These are phyloP conservation scores for Monilinia laxa DNA, from an alignment of 2,329 filamentous ascomycete genomes.

Conservation along the genomic window DNA sequence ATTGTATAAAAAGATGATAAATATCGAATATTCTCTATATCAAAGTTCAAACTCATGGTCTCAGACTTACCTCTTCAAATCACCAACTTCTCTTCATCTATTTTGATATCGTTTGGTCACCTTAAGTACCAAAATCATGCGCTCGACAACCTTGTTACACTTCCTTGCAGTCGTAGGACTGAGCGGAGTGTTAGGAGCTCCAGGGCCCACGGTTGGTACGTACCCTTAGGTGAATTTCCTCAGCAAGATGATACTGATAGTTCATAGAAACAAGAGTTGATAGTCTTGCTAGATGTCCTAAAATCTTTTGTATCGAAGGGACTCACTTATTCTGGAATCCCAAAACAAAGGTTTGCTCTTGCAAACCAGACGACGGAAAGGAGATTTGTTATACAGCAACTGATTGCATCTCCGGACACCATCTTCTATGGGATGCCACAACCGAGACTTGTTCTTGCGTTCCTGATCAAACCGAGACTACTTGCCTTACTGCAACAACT, in stretches of 20 bases:
- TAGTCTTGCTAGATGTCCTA: constrained; percentile 26
- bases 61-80: background rate
- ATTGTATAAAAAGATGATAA: constrained; percentile 6
- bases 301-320: constrained; percentile 22
- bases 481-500: constrained; percentile 13
- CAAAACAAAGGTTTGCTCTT: constrained; percentile 20
- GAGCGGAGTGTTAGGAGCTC: constrained; percentile 15
- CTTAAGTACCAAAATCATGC: background rate
- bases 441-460: constrained; percentile 24
- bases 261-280: constrained; percentile 16
- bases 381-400: constrained; percentile 21
- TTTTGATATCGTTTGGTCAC: background rate
- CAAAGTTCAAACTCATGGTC: constrained; percentile 1
- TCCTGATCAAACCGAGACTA: constrained; percentile 13
- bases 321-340: constrained; percentile 26
- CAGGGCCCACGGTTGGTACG: constrained; percentile 9
- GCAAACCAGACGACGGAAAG: constrained; percentile 22
- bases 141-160: constrained; percentile 9
- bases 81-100: background rate
- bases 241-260: background rate
- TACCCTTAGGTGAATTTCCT: background rate
- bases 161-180: constrained; percentile 14
- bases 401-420: constrained; percentile 10
- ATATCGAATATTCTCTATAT: background rate
- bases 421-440: constrained; percentile 15